Base-by-base conservation (phyloP, 73 alveolate species). In the Tetrahymena elliotti region DNA sequence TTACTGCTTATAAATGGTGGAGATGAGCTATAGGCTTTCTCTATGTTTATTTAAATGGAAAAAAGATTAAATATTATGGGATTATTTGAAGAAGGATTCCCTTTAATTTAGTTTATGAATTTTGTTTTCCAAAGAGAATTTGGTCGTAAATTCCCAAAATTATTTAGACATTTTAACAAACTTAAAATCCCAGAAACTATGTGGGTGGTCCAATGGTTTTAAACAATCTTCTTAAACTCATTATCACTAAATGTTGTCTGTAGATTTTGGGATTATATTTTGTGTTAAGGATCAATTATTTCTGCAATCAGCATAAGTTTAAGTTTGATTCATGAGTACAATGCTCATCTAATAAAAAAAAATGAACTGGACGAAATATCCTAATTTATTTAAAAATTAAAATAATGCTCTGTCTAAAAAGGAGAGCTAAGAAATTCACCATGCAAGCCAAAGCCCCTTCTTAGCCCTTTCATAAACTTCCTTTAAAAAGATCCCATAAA, bases 1-100 rank as follows among this genome's bases (percentile, higher is more conserved):
- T 40, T 93, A 38, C 47, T 94, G 20, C 83, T 94, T 38, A 94
- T 88, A 9, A 84, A 94, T 15, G 96, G 96, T 8, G 93, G 96
- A 20, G 96, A 92, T 88, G 96, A 94, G 33, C 34, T 68, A 12
- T n/a, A 88, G 41, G 39, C 96, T 6, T 94, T 88, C 47, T 3
- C 83, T 35, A 38, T 68, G 47, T 40, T 94, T 35, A n/a, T 68
- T 68, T 36, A 68, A 68, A 68, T 68, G 88, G 88, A 68, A 68
- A 68, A 68, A 31, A 68, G 20, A n/a, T 36, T 68, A 4, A 68
- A 68, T 68, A 68, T 68, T 3, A 68, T 68, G 88, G 88, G 88
- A n/a, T 68, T 68, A 68, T 68, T 68, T 31, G 88, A 68, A 68
- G 88, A 68, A 68, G 88, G 33, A 68, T 68, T 68, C 33, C 88